phyloP scores from a whole-genome alignment of 208 protist species.

The Acanthamoeba royreba region DNA sequence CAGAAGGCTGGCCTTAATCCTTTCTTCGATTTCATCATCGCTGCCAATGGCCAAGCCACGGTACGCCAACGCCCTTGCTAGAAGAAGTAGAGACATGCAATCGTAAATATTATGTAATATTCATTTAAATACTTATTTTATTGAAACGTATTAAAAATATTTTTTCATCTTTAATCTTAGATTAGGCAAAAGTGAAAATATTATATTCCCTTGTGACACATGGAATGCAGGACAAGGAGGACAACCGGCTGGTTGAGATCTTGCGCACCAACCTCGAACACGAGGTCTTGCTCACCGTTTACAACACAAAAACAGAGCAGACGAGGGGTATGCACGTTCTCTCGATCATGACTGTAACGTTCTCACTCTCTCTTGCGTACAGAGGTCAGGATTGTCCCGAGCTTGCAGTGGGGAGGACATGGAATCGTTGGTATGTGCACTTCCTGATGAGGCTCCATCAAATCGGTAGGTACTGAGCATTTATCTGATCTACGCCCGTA shows the following conservation, averaged over 20 bases:
- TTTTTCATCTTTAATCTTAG: background rate
- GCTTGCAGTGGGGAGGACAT: background rate
- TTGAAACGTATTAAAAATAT: no score
- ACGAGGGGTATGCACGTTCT: background rate
- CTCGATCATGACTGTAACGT: background rate
- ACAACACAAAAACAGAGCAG: background rate
- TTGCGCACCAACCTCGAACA: background rate
- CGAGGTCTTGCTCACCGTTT: background rate
- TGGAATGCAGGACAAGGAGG: background rate
- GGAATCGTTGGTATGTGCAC: background rate
- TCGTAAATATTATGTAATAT: background rate
- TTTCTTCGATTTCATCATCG: slow-evolving; percentile 25
- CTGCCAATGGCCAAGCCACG: background rate
- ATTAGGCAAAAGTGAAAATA: background rate
- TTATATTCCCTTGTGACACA: background rate
- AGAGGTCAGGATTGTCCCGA: background rate
- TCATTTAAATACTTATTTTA: no score
- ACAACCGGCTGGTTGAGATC: background rate
- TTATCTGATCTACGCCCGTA: background rate
- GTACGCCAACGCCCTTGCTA: background rate
- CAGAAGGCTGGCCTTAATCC: background rate
- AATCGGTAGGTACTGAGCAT: background rate
- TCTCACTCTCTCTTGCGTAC: background rate
- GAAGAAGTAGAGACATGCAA: background rate
- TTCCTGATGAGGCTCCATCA: background rate